Conservation (phyloP, 1,139 yeast species). For the Taphrina wiesneri region DNA sequence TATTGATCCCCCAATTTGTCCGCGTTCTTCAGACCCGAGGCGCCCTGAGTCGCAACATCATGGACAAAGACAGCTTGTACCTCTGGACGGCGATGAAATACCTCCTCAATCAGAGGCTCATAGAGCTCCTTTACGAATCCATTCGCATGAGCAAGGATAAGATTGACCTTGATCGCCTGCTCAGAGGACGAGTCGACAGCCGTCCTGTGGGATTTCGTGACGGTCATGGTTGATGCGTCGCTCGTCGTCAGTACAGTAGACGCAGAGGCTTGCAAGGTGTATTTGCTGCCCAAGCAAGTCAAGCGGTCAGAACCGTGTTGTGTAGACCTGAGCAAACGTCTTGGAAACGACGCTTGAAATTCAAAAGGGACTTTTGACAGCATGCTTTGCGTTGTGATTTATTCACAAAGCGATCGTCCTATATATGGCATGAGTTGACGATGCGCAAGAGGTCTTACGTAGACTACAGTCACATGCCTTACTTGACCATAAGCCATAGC, state of each 20-base stretch:
- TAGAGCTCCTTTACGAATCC: conserved; percentile 40
- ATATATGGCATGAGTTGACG: neutral
- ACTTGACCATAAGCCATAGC: too few species aligned
- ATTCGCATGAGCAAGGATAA: conserved; percentile 39
- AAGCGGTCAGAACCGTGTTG: conserved; percentile 3
- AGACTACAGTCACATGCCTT: too few species aligned
- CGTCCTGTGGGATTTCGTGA: neutral
- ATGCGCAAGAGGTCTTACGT: too few species aligned
- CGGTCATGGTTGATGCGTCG: neutral
- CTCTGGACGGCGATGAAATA: neutral
- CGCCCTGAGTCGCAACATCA: conserved; percentile 38
- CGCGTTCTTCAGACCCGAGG: conserved; percentile 38
- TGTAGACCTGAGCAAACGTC: conserved; percentile 12
- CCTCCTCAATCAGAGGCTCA: conserved; percentile 36
- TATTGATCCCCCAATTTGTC: conserved; percentile 37
- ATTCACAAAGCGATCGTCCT: neutral
- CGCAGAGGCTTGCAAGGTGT: neutral
- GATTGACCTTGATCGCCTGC: conserved; percentile 21
- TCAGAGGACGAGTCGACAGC: neutral
- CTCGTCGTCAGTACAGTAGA: neutral
- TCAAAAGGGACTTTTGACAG: conserved; percentile 3
- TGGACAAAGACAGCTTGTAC: conserved; percentile 35
- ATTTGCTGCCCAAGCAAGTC: conserved; percentile 16
- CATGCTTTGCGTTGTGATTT: neutral
- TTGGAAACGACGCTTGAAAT: conserved; percentile 17